These are phyloP conservation scores for Schizonepeta tenuifolia DNA, from an alignment of 257 asterid genomes.

Conservation along the genomic window DNA sequence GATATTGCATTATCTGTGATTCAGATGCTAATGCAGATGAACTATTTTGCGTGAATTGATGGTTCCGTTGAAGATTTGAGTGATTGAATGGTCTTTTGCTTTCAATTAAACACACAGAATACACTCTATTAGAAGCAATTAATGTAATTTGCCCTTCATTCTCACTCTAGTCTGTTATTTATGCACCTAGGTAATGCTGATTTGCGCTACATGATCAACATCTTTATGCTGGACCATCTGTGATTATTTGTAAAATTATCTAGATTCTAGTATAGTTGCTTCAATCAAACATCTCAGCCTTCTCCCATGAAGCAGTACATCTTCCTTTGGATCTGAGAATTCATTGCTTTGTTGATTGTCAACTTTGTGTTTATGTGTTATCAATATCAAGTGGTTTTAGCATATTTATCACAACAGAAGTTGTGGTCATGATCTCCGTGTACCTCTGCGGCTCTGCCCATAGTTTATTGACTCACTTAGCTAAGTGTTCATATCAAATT, in stretches of 20 bases:
- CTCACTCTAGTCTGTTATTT: not conserved
- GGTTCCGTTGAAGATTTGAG: not conserved
- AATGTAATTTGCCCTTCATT: not conserved
- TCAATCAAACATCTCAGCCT: not conserved
- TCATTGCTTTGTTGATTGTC: constrained; percentile 2
- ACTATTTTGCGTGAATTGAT: not conserved
- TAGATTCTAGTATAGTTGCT: not conserved
- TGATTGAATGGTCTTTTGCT: not conserved
- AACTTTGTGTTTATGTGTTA: constrained; percentile 15
- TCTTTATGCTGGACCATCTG: not conserved
- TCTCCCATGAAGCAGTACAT: not conserved
- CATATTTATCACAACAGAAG: not conserved
- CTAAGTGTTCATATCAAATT: constrained; percentile 14
- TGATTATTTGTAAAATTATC: not conserved
- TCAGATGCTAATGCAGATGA: not conserved
- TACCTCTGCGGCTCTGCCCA: not conserved
- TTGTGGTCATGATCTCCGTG: not conserved
- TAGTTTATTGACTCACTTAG: not conserved
- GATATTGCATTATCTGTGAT: not conserved
- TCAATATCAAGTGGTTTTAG: constrained; percentile 29
- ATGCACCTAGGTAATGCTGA: not conserved
- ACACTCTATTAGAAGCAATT: not conserved
- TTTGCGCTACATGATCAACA: not conserved
- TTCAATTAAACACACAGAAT: not conserved
- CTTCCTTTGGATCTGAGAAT: not conserved